phyloP scores from a whole-genome alignment of 2,329 filamentous ascomycete genomes.

The Ceratocystis eucalypticola region DNA sequence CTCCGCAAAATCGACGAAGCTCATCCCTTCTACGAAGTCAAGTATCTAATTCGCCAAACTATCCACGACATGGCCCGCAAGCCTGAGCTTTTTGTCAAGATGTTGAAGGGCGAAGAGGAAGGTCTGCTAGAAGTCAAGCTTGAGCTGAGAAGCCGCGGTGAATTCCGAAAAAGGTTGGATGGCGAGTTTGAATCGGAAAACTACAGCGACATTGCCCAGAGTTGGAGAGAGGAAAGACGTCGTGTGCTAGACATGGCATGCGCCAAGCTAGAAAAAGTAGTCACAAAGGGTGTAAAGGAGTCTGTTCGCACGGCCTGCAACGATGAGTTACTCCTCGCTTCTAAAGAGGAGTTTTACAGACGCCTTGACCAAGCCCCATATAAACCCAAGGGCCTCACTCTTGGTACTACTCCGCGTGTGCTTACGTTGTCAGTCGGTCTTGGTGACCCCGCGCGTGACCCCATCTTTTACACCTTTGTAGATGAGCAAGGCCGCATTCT shows the following conservation, averaged over 20 bases:
- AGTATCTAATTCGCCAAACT: conserved; percentile 84
- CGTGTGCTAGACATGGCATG: conserved; percentile 75
- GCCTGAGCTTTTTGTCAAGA: conserved; percentile 85
- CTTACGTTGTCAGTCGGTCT: conserved; percentile 77
- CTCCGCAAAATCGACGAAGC: conserved; percentile 86
- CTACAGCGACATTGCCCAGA: conserved; percentile 84
- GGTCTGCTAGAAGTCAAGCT: conserved; percentile 79
- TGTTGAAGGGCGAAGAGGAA: conserved; percentile 94
- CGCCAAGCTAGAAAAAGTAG: conserved; percentile 65
- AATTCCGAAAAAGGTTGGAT: conserved; percentile 65
- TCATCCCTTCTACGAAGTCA: conserved; percentile 94
- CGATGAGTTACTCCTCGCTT: conserved; percentile 75
- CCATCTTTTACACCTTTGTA: conserved; percentile 81
- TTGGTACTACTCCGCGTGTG: conserved; percentile 78
- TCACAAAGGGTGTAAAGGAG: conserved; percentile 88
- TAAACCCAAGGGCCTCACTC: conserved; percentile 82
- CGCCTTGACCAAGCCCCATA: conserved; percentile 91
- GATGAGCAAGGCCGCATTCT: conserved; percentile 82
- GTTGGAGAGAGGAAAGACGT: conserved; percentile 80
- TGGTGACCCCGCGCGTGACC: conserved; percentile 58
- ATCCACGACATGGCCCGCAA: conserved; percentile 67
- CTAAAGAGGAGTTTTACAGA: conserved; percentile 76
- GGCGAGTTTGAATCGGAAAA: conserved; percentile 86
- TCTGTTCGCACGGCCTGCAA: conserved; percentile 88
- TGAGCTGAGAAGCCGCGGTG: conserved; percentile 58